A percentile compares a stretch with the other conserved stretches of the same genome.
These are phyloP conservation scores for Aspergillus persii DNA, from an alignment of 2,329 filamentous ascomycete genomes.

Conservation along the genomic window DNA sequence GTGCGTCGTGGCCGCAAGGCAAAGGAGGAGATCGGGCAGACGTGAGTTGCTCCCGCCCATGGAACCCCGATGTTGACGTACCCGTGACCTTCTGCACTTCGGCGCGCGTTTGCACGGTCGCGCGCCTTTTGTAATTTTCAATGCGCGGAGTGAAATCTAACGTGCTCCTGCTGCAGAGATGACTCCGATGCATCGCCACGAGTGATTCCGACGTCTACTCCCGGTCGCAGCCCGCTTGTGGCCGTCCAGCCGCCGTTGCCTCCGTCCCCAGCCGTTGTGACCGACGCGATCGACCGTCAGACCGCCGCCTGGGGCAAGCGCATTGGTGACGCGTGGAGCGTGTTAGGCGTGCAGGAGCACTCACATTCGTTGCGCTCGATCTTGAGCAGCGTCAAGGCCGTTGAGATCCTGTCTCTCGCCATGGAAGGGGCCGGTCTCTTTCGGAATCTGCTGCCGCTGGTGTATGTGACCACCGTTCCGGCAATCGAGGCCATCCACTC, in stretches of 20 bases:
- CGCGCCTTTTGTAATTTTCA: not conserved
- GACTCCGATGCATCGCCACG: constrained; percentile 17
- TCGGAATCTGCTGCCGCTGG: constrained; percentile 66
- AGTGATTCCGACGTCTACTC: constrained; percentile 14
- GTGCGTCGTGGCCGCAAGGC: constrained; percentile 42
- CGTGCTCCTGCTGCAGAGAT: constrained; percentile 8
- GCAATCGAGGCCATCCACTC: constrained; percentile 57
- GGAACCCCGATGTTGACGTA: not conserved
- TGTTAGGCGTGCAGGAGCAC: constrained; percentile 41
- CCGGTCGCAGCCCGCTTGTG: constrained; percentile 12
- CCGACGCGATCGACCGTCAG: constrained; percentile 71
- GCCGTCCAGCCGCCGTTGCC: constrained; percentile 23
- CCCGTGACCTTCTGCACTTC: not conserved
- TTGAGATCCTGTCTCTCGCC: constrained; percentile 65
- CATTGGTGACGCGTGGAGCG: constrained; percentile 34
- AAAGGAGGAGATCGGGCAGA: constrained; percentile 37
- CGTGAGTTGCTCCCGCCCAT: constrained; percentile 10
- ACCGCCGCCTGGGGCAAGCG: constrained; percentile 38
- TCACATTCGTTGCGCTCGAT: constrained; percentile 64
- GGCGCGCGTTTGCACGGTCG: not conserved
- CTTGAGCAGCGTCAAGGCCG: constrained; percentile 66
- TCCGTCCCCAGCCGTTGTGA: constrained; percentile 48
- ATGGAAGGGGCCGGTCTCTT: constrained; percentile 72
- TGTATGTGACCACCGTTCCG: constrained; percentile 71
- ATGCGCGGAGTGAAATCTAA: not conserved